phyloP scores from a whole-genome alignment of 306 rosid genomes.

The Oemleria cerasiformis region DNA sequence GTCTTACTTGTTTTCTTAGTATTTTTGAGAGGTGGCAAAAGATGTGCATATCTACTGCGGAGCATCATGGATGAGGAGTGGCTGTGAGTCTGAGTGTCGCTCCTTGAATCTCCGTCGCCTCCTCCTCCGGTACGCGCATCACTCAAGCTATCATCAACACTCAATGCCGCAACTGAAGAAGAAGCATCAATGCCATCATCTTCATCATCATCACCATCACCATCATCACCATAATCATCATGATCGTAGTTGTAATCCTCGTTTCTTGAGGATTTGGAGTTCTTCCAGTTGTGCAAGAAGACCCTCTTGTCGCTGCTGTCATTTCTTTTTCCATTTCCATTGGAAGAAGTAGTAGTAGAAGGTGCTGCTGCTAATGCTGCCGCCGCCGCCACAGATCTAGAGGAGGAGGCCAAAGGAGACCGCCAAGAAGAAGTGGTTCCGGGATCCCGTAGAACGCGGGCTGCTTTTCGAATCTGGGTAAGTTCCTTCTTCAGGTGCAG shows the following conservation, averaged over 20 bases:
- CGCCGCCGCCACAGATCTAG: constrained; percentile 52
- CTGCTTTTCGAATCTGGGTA: constrained; percentile 92
- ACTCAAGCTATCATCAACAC: constrained; percentile 63
- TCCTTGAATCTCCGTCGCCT: constrained; percentile 43
- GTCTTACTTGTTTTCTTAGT: constrained; percentile 55
- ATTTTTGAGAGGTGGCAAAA: constrained; percentile 13
- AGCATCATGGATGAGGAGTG: constrained; percentile 42
- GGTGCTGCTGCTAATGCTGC: constrained; percentile 4
- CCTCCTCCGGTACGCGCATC: constrained; percentile 54
- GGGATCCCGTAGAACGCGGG: constrained; percentile 88
- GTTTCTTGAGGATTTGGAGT: constrained; percentile 49
- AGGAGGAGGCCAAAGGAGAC: constrained; percentile 67
- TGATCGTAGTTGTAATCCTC: constrained; percentile 17
- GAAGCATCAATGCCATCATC: constrained; percentile 40
- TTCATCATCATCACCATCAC: constrained; percentile 29
- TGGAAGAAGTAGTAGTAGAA: constrained; percentile 29
- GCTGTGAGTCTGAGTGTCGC: constrained; percentile 47
- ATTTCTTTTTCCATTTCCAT: constrained; percentile 18
- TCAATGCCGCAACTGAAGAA: constrained; percentile 45
- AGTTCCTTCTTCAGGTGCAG: constrained; percentile 85
- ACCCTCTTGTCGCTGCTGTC: constrained; percentile 46
- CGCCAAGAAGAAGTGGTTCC: constrained; percentile 92
- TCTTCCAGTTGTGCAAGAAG: constrained; percentile 84
- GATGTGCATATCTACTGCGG: constrained; percentile 52
- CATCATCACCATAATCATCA: constrained; percentile 35